Evolutionary conservation across 768 basidiomycete species (phyloP).

Genomic region (Hericium rajendrae): DNA sequence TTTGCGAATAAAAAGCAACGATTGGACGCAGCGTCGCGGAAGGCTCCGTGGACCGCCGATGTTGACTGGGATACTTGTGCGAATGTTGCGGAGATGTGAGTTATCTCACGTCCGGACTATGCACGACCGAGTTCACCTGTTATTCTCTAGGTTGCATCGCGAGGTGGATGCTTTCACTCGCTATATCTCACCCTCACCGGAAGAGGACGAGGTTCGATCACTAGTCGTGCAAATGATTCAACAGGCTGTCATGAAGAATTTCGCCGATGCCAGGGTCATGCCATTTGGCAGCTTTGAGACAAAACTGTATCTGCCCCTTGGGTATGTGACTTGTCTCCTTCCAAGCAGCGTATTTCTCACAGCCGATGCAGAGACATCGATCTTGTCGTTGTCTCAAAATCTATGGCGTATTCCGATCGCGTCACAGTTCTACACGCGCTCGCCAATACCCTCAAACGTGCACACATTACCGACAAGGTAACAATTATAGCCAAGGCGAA

Average conservation of each 20-base stretch:
- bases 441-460: slow-evolving; percentile 66
- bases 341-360: background rate
- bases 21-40: slow-evolving; percentile 40
- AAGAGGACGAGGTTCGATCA: slow-evolving; percentile 79
- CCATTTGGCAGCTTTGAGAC: slow-evolving; percentile 94
- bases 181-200: slow-evolving; percentile 80
- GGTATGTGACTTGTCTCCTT: slow-evolving; percentile 42
- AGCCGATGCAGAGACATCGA: slow-evolving; percentile 73
- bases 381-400: slow-evolving; percentile 74
- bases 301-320: slow-evolving; percentile 84
- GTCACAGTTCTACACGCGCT: slow-evolving; percentile 64
- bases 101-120: slow-evolving; percentile 10
- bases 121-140: slow-evolving; percentile 2
- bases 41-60: slow-evolving; percentile 52
- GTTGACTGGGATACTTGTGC: slow-evolving; percentile 66
- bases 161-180: slow-evolving; percentile 81
- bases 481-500: slow-evolving; percentile 88
- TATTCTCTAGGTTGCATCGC: slow-evolving; percentile 54
- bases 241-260: slow-evolving; percentile 49
- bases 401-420: slow-evolving; percentile 65
- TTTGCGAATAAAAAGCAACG: slow-evolving; percentile 46
- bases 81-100: slow-evolving; percentile 81
- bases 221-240: slow-evolving; percentile 65
- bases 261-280: slow-evolving; percentile 70
- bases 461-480: slow-evolving; percentile 68